A percentile compares a stretch with the other conserved stretches of the same genome.
phyloP scores from a whole-genome alignment of 495 filamentous ascomycete species.

The Penicillium malachiteum region DNA sequence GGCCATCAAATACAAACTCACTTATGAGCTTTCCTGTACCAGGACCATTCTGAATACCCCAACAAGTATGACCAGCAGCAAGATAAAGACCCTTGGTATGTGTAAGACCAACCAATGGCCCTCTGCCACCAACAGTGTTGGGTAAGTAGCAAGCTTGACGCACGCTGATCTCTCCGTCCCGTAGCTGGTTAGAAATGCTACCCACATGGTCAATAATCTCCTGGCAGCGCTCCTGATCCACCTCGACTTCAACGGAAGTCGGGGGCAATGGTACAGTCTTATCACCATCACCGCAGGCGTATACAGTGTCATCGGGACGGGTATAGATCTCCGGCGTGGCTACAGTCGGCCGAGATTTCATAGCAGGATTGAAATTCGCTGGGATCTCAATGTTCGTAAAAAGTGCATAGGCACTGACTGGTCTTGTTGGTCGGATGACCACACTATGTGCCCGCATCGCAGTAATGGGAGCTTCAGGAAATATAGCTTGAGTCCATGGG shows the following conservation, averaged over 20 bases:
- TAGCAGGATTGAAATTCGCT: conserved; percentile 49
- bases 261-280: conserved; percentile 69
- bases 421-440: conserved; percentile 68
- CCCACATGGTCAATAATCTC: conserved; percentile 82
- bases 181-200: conserved; percentile 72
- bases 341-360: conserved; percentile 54
- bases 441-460: conserved; percentile 88
- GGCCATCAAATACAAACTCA: conserved; percentile 80
- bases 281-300: conserved; percentile 92
- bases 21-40: conserved; percentile 88
- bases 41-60: conserved; percentile 96
- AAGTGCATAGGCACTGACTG: conserved; percentile 82
- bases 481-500: conserved; percentile 79
- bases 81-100: conserved; percentile 74
- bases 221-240: conserved; percentile 75
- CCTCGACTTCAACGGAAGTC: conserved; percentile 72
- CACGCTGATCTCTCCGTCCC: conserved; percentile 71
- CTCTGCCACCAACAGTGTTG: conserved; percentile 60
- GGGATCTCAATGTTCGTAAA: conserved; percentile 89
- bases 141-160: conserved; percentile 95
- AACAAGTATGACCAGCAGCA: conserved; percentile 92
- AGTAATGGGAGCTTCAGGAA: conserved; percentile 74
- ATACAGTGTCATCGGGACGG: conserved; percentile 82
- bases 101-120: conserved; percentile 77
- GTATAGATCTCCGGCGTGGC: conserved; percentile 93